These are phyloP conservation scores for Sporothrix luriei DNA, from an alignment of 2,329 filamentous ascomycete genomes.

Conservation along the genomic window DNA sequence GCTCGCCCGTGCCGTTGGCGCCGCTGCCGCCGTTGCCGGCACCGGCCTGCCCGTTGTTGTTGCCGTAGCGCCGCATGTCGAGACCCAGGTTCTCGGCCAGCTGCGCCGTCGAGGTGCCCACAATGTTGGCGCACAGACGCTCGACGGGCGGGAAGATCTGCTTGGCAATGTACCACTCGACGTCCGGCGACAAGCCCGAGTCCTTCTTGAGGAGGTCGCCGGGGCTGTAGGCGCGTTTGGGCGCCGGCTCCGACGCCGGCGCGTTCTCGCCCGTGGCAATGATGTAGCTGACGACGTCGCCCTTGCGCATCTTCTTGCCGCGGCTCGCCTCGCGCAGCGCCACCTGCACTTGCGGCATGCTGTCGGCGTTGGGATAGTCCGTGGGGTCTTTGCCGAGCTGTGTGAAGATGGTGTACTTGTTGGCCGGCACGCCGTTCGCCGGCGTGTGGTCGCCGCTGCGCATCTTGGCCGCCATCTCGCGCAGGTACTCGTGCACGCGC, in stretches of 20 bases:
- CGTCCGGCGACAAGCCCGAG: conserved; percentile 76
- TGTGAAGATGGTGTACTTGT: conserved; percentile 97
- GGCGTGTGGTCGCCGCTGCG: conserved; percentile 66
- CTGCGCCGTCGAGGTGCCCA: conserved; percentile 84
- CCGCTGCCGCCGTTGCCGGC: conserved; percentile 52
- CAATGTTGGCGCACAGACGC: conserved; percentile 93
- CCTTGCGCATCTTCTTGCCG: conserved; percentile 85
- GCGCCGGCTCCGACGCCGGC: conserved; percentile 63
- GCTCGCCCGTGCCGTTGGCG: conserved; percentile 55
- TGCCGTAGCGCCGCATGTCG: conserved; percentile 79
- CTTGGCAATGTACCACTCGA: conserved; percentile 98
- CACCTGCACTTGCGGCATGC: conserved; percentile 96
- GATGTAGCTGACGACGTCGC: conserved; percentile 95
- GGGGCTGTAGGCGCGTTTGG: conserved; percentile 86
- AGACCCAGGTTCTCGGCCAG: conserved; percentile 92
- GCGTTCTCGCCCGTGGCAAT: conserved; percentile 66
- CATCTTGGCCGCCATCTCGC: conserved; percentile 84
- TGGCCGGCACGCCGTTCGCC: conserved; percentile 53
- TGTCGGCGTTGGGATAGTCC: conserved; percentile 91
- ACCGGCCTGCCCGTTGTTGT: conserved; percentile 45
- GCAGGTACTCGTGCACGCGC: conserved; percentile 90
- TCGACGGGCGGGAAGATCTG: conserved; percentile 98
- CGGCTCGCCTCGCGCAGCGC: conserved; percentile 83
- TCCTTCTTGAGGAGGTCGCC: conserved; percentile 81
- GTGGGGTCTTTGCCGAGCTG: conserved; percentile 93